A percentile compares a stretch with the other conserved stretches of the same genome.
Conservation (phyloP, 2,329 filamentous ascomycete species). For the Aureobasidium sp. region DNA sequence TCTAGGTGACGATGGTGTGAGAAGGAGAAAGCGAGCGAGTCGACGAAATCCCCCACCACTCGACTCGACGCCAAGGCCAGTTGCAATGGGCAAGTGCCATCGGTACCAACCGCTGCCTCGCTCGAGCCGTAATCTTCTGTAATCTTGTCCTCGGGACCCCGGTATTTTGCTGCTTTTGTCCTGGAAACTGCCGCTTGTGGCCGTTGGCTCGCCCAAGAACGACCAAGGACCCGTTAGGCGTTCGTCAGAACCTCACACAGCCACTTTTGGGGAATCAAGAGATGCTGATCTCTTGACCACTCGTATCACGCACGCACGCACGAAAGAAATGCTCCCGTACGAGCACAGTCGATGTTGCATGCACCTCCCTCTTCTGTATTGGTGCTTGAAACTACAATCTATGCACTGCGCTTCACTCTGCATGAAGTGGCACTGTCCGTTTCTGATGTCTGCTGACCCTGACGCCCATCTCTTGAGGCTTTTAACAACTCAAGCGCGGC, state of each 20-base stretch:
- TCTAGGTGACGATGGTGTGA: conserved; percentile 17
- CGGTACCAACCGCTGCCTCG: not conserved
- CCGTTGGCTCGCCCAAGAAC: too few relatives aligned
- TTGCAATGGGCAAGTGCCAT: conserved; percentile 1
- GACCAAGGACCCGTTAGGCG: not conserved
- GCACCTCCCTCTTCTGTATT: conserved; percentile 8
- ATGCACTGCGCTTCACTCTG: conserved; percentile 7
- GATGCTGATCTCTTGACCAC: not conserved
- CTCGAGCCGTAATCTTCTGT: not conserved
- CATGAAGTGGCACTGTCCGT: conserved; percentile 1
- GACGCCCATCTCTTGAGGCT: not conserved
- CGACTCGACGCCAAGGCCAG: too few relatives aligned
- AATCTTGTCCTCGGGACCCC: too few relatives aligned
- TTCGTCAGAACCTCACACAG: not conserved
- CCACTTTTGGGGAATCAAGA: not conserved
- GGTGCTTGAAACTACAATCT: not conserved
- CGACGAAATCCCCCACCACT: not conserved
- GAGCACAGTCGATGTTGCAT: conserved; percentile 3
- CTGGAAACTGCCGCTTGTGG: too few relatives aligned
- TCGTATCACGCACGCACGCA: not conserved
- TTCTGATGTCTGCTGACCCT: conserved; percentile 3
- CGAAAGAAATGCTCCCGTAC: too few relatives aligned
- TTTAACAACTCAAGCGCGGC: conserved; percentile 3
- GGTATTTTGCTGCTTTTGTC: too few relatives aligned
- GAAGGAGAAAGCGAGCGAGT: conserved; percentile 8